phyloP scores from a whole-genome alignment of 2,329 filamentous ascomycete genomes.

The Paraphoma sp. region DNA sequence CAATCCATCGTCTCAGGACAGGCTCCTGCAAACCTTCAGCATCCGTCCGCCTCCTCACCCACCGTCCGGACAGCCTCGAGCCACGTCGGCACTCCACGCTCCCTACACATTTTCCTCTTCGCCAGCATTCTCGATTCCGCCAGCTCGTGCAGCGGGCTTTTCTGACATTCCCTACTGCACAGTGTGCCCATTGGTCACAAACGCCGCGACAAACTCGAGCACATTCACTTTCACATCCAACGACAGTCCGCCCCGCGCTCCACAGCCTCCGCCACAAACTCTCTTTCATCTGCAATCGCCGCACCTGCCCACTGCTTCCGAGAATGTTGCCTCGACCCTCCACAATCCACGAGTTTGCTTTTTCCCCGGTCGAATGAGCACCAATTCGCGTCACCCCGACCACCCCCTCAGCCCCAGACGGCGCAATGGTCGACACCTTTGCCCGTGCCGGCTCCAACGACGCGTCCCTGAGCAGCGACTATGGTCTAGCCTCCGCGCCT shows the following conservation, averaged over 20 bases:
- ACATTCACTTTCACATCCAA: neutral
- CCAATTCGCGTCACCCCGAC: constrained; percentile 11
- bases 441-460: constrained; percentile 22
- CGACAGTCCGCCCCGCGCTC: neutral
- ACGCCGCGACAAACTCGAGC: neutral
- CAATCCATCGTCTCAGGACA: constrained; percentile 12
- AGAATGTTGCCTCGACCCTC: constrained; percentile 36
- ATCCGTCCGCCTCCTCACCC: constrained; percentile 18
- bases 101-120: constrained; percentile 15
- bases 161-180: neutral
- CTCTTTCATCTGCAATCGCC: no score
- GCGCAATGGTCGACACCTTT: constrained; percentile 39
- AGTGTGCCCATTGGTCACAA: neutral
- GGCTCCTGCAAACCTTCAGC: constrained; percentile 23
- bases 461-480: constrained; percentile 12
- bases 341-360: constrained; percentile 22
- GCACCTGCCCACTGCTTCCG: constrained; percentile 3
- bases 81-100: constrained; percentile 13
- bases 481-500: constrained; percentile 13
- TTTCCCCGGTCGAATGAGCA: constrained; percentile 40
- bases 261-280: neutral
- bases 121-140: neutral
- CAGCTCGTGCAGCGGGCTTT: neutral
- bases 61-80: constrained; percentile 18
- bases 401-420: constrained; percentile 12